Base-by-base conservation (phyloP, 495 filamentous ascomycete genomes). In the Penicillium canescens region DNA sequence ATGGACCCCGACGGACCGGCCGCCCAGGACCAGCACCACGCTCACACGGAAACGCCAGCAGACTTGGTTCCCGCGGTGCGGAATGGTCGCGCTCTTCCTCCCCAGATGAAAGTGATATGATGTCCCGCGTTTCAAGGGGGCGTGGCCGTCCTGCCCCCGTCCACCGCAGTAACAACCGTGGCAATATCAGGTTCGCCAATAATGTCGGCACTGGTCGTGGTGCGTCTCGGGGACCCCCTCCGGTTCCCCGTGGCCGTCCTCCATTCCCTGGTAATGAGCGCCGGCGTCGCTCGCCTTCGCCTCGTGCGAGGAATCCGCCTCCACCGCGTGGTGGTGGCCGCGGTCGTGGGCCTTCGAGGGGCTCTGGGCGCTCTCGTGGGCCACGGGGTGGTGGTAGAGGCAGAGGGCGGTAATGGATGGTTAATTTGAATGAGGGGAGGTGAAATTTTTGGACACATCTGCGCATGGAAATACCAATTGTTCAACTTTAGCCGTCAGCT, bases 71-170 rank as follows among this genome's bases (percentile, higher is more conserved):
- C 28, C 39, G n/a, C 18, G 39, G 26, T 16, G 24, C 28, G 5
- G 49, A 43, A 4, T 66, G 55, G 14, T 41, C 51, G 20, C 61
- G 52, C 16, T 51, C 61, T 11, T 54, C 55, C 4, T 62, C 65
- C 3, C 49, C 63, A 2, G 68, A 69, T 18, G 68, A 64, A 26
- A 66, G 67, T 28, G 68, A 69, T 37, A 63, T 67, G 59, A 53
- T 68, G 42, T 46, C 56, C 18, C 49, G 49, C 10, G 40, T 51
- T 10, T 51, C 49, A 16, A 39, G 49, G 6, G 49, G 49, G 6
- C 39, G 39, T 7, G 49, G 49, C 41, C 49, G 49, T 11, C 49
- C 49, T 13, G 11, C n/a, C 28, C 49, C 49, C 12, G 38, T 20
- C 3, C 49, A 37, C 16, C 47, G 47, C 13, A 20, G 40, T 39